Percentiles rank a stretch among this genome's conserved stretches.
These are phyloP conservation scores for Trichoderma brevicompactum DNA, from an alignment of 2,329 filamentous ascomycete species.

Conservation along the genomic window DNA sequence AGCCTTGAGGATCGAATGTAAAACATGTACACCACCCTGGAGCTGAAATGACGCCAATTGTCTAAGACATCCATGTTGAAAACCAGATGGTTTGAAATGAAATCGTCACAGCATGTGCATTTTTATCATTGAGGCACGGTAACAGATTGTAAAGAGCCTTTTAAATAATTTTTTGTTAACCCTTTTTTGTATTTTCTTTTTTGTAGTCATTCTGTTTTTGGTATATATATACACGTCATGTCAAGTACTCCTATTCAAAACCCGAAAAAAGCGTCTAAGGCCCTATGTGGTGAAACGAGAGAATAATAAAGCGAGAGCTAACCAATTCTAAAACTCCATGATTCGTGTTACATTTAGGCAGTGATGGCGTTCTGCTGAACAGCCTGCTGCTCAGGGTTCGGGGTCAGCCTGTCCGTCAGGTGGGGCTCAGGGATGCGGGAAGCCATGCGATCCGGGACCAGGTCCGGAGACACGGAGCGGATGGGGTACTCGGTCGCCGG, in stretches of 20 bases:
- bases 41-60: conserved; percentile 1
- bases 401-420: conserved; percentile 51
- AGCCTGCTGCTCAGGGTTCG: conserved; percentile 52
- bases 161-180: conserved; percentile 2
- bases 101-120: no score
- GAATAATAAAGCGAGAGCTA: conserved; percentile 27
- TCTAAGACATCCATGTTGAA: not conserved
- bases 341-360: conserved; percentile 24
- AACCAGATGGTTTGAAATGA: no score
- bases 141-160: not conserved
- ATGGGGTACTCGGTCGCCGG: conserved; percentile 60
- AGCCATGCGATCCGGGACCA: conserved; percentile 66
- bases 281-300: conserved; percentile 23
- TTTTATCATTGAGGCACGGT: no score
- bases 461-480: conserved; percentile 61
- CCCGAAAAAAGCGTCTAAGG: conserved; percentile 14
- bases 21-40: not conserved
- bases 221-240: conserved; percentile 25
- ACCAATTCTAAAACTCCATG: conserved; percentile 27
- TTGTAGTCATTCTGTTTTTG: conserved; percentile 5
- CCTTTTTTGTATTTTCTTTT: conserved; percentile 18
- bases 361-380: conserved; percentile 32
- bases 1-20: not conserved
- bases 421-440: conserved; percentile 58
- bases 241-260: conserved; percentile 20